A percentile compares a stretch with the other conserved stretches of the same genome.
Conservation (phyloP, 2,329 filamentous ascomycete genomes). For the Diaporthe destruens region DNA sequence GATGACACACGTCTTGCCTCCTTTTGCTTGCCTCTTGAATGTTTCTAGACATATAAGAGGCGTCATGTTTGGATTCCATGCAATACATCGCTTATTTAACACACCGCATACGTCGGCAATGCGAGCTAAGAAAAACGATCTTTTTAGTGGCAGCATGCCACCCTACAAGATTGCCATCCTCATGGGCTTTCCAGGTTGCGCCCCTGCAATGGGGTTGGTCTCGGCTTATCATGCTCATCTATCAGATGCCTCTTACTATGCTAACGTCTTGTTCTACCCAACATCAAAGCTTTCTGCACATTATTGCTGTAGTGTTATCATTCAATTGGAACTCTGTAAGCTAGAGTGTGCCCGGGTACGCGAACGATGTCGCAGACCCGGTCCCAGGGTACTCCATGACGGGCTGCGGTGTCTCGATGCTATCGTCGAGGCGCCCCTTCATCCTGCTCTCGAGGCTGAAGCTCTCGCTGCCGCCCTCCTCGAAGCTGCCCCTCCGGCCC, state of each 20-base stretch:
- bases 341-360: conserved; percentile 11
- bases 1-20: not conserved
- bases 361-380: not conserved
- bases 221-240: not conserved
- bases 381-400: conserved; percentile 39
- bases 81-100: too few species aligned
- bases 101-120: too few species aligned
- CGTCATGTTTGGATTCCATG: not conserved
- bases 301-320: not conserved
- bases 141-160: not conserved
- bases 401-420: conserved; percentile 28
- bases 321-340: not conserved
- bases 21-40: not conserved
- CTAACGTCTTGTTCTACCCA: not conserved
- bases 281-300: not conserved
- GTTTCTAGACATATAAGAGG: not conserved
- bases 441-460: conserved; percentile 49
- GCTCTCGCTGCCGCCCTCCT: conserved; percentile 55
- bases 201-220: not conserved
- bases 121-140: not conserved
- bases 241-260: not conserved
- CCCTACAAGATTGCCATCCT: not conserved
- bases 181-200: not conserved
- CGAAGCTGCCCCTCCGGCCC: conserved; percentile 85
- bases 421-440: conserved; percentile 41